Percentiles rank a stretch among this genome's conserved stretches.
Conservation (phyloP, 495 filamentous ascomycete species). For the Alectoria sarmentosa region DNA sequence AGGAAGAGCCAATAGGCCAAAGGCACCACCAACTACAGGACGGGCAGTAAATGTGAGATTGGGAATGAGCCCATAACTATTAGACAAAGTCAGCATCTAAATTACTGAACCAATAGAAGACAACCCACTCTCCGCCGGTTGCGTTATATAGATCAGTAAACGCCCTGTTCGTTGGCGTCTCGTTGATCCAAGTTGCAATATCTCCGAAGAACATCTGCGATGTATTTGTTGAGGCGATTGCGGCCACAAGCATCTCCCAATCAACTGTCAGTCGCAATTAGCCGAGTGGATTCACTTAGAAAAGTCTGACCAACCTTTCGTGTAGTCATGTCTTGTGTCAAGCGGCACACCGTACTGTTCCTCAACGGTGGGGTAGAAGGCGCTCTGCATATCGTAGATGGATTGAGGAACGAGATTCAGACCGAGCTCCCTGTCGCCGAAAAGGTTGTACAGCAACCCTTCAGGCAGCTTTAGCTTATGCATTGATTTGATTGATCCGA, state of each 20-base stretch:
- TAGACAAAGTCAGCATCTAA: conserved; percentile 11
- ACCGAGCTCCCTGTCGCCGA: conserved; percentile 41
- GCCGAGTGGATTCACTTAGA: background rate
- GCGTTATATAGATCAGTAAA: conserved; percentile 53
- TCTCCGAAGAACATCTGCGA: conserved; percentile 40
- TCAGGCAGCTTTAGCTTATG: background rate
- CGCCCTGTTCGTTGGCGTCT: conserved; percentile 46
- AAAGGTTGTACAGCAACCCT: conserved; percentile 45
- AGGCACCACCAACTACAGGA: conserved; percentile 49
- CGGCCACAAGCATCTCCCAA: conserved; percentile 31
- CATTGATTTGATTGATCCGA: background rate
- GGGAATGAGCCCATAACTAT: conserved; percentile 31
- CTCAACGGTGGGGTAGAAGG: conserved; percentile 44
- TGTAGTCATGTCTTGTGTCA: conserved; percentile 44
- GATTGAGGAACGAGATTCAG: conserved; percentile 42
- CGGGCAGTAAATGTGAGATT: conserved; percentile 42
- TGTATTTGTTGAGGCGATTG: conserved; percentile 38
- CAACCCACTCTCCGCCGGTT: conserved; percentile 36
- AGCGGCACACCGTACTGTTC: conserved; percentile 45
- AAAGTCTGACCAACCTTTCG: conserved; percentile 33
- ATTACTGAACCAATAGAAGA: background rate
- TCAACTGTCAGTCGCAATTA: background rate
- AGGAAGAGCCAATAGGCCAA: conserved; percentile 41
- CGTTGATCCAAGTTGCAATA: conserved; percentile 46
- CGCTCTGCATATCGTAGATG: conserved; percentile 49